phyloP scores from a whole-genome alignment of 2,329 filamentous ascomycete species.

The Raffaelea ambrosiae region DNA sequence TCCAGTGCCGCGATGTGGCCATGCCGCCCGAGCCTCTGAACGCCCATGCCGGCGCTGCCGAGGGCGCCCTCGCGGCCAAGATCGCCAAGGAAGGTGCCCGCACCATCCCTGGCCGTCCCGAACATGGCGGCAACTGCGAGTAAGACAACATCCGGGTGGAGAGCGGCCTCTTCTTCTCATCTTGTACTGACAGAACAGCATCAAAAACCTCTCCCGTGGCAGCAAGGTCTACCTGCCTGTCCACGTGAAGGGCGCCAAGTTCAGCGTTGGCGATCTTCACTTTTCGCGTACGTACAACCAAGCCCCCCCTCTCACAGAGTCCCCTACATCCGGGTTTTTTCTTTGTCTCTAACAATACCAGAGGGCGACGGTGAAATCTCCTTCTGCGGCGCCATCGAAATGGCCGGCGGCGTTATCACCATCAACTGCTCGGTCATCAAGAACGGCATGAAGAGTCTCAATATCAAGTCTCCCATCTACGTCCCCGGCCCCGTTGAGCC shows the following conservation, averaged over 20 bases:
- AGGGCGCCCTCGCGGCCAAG: conserved; percentile 49
- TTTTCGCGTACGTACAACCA: conserved; percentile 57
- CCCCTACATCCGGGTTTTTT: no score
- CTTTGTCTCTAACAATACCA: conserved; percentile 15
- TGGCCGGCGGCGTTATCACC: conserved; percentile 69
- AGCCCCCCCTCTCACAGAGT: no score
- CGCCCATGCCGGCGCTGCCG: conserved; percentile 62
- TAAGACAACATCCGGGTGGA: conserved; percentile 10
- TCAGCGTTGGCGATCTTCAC: conserved; percentile 81
- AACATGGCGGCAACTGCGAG: conserved; percentile 86
- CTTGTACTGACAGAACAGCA: conserved; percentile 15
- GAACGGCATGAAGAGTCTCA: conserved; percentile 63
- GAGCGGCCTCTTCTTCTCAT: neutral
- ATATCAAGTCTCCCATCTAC: conserved; percentile 77
- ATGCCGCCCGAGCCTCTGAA: conserved; percentile 65
- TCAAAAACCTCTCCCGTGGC: conserved; percentile 22
- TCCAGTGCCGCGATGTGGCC: conserved; percentile 60
- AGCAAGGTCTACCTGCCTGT: conserved; percentile 77
- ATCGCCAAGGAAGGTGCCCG: conserved; percentile 72
- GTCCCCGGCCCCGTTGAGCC: conserved; percentile 81
- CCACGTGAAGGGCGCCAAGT: conserved; percentile 79
- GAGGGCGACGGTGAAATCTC: conserved; percentile 86
- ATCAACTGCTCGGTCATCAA: conserved; percentile 87
- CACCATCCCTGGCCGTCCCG: conserved; percentile 76
- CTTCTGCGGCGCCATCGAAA: conserved; percentile 86